Evolutionary conservation across 306 rosid species (phyloP).

Genomic region (Sphenostylis stenocarpa): DNA sequence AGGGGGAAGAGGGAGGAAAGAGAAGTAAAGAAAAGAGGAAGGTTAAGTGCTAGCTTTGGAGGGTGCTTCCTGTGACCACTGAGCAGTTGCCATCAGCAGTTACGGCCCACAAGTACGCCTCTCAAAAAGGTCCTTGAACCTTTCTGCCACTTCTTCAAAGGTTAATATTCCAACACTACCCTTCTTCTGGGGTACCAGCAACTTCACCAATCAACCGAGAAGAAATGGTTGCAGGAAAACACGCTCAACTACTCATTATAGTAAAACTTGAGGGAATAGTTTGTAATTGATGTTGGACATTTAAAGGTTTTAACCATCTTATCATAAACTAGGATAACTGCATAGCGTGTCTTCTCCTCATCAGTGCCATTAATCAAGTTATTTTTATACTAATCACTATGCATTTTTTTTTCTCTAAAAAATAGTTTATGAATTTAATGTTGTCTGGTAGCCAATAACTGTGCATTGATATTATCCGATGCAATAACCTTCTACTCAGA

Average conservation of each 20-base stretch:
- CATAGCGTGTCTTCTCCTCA: neutral
- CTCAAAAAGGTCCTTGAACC: slow-evolving; percentile 29
- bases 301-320: neutral
- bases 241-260: neutral
- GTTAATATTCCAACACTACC: slow-evolving; percentile 32
- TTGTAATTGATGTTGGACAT: neutral
- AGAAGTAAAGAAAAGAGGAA: slow-evolving; percentile 4
- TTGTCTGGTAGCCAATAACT: neutral
- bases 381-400: neutral
- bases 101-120: slow-evolving; percentile 53
- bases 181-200: neutral
- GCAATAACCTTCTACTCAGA: neutral
- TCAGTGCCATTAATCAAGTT: neutral
- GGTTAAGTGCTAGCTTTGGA: slow-evolving; percentile 34
- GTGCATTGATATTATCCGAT: neutral
- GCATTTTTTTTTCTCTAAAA: neutral
- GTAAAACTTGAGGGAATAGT: neutral
- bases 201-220: neutral
- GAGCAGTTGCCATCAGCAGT: slow-evolving; percentile 49
- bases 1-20: neutral
- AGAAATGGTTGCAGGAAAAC: neutral
- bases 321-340: neutral
- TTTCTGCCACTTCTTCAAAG: slow-evolving; percentile 22
- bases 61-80: slow-evolving; percentile 38
- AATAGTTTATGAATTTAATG: neutral